A percentile compares a stretch with the other conserved stretches of the same genome.
Conservation (phyloP, 495 filamentous ascomycete genomes). For the Trichocladium uniseriatum region DNA sequence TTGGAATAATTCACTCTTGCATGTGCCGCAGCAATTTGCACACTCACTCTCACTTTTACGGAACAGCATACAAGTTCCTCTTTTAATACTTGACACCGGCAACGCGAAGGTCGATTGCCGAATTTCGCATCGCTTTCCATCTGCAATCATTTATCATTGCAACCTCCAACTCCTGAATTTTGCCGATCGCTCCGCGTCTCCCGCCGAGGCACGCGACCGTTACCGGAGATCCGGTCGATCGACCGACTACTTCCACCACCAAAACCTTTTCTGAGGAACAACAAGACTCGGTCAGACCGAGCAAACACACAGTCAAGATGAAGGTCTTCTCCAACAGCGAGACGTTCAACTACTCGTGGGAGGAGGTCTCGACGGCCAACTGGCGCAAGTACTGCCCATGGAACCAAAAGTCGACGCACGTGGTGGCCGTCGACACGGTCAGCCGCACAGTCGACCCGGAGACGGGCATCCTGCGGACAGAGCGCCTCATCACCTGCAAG, state of each 20-base stretch:
- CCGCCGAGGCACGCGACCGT: constrained; percentile 12
- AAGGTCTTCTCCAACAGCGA: constrained; percentile 85
- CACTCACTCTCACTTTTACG: not conserved
- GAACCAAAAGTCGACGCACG: constrained; percentile 93
- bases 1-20: constrained; percentile 3
- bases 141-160: not conserved
- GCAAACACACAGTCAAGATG: constrained; percentile 45
- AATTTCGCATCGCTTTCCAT: not conserved
- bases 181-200: constrained; percentile 3
- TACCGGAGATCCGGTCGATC: constrained; percentile 15
- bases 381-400: constrained; percentile 98
- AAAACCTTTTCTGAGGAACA: not conserved
- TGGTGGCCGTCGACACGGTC: constrained; percentile 88
- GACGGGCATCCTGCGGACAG: constrained; percentile 88
- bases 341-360: constrained; percentile 95
- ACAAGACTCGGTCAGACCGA: not conserved
- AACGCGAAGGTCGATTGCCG: constrained; percentile 23
- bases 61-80: not conserved
- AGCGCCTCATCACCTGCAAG: constrained; percentile 90
- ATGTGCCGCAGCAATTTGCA: constrained; percentile 9
- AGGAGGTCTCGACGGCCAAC: constrained; percentile 97
- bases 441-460: constrained; percentile 66
- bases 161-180: not conserved
- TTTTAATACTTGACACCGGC: constrained; percentile 6
- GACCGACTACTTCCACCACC: not conserved